A percentile compares a stretch with the other conserved stretches of the same genome.
phyloP scores from a whole-genome alignment of 2,329 filamentous ascomycete species.

The Colletotrichum sp. region DNA sequence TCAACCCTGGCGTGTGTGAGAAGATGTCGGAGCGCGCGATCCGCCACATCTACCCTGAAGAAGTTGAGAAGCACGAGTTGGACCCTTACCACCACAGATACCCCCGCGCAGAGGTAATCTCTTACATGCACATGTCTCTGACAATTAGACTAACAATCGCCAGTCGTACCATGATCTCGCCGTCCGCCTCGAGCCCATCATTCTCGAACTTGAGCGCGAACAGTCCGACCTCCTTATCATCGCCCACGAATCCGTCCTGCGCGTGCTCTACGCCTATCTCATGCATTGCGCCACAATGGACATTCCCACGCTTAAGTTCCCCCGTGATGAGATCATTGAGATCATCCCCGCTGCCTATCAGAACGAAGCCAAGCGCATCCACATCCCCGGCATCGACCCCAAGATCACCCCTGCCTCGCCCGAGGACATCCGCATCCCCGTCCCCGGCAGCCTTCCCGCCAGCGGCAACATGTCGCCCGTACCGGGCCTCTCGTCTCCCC shows the following conservation, averaged over 20 bases:
- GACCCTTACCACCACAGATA: conserved; percentile 98
- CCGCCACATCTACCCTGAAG: conserved; percentile 82
- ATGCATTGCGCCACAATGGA: conserved; percentile 98
- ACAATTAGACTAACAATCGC: neutral
- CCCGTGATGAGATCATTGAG: conserved; percentile 96
- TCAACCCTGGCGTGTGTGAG: conserved; percentile 96
- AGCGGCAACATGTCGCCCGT: conserved; percentile 50
- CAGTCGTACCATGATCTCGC: conserved; percentile 98
- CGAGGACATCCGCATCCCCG: conserved; percentile 80
- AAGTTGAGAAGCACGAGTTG: conserved; percentile 88
- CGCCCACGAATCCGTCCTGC: conserved; percentile 95
- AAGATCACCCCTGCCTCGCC: conserved; percentile 78
- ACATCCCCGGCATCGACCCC: conserved; percentile 73
- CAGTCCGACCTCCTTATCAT: conserved; percentile 98
- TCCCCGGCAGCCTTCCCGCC: conserved; percentile 53
- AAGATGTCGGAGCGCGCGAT: conserved; percentile 88
- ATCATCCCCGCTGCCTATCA: conserved; percentile 98
- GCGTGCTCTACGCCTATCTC: conserved; percentile 94
- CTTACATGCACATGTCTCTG: neutral
- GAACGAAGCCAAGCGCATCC: conserved; percentile 90
- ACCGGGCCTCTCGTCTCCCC: conserved; percentile 52
- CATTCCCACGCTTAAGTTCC: conserved; percentile 92
- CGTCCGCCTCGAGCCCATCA: conserved; percentile 97
- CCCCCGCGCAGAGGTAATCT: conserved; percentile 82
- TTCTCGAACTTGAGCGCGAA: conserved; percentile 94